Base-by-base conservation (phyloP, 1,284 basidiomycete genomes). In the Gymnopus androsaceus region DNA sequence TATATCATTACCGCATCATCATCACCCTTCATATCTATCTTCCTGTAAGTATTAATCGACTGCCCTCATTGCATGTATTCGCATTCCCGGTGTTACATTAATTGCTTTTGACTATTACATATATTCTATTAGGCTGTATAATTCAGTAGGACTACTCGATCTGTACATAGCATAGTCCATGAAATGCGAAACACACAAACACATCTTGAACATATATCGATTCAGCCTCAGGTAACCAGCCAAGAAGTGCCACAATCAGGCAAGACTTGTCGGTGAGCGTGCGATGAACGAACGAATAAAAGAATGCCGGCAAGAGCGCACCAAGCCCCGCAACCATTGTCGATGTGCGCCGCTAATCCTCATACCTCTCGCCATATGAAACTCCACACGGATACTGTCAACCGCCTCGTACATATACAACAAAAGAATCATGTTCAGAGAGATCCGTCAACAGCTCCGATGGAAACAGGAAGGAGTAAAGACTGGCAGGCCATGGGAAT, bases 401-500 rank as follows among this genome's bases (percentile, higher is more conserved):
- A 38, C 7, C 14, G 28, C 23, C 41, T 15, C 25, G 41, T 41
- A 14, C 23, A 44, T 53, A 31, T 17, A 40, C 19, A 53, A 42
- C 28, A 42, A 28, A 41, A 46, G 21, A 36, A 55, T 42, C 45
- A 41, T 41, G 25, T 42, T 42, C 15, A 7, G 41, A 27, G 23
- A 56, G 41, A 51, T 56, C 54, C 54, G 54, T 55, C 31, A 28
- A 52, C 44, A 53, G 46, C 31, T 57, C 55, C 51, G 55, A 53
- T 40, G 55, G 55, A 34, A 51, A 53, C 23, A 38, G 36, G 34
- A 36, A 38, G 41, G 38, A 38, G 37, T 31, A 37, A 49, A 57
- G 38, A 40, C 28, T 57, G 56, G 56, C 56, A 57, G 56, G n/a
- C 37, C 56, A 57, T 57, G 56, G 56, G 56, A 57, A 57, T 33